These are phyloP conservation scores for Pestalotiopsis sp. DNA, from an alignment of 2,329 filamentous ascomycete genomes.

Conservation along the genomic window DNA sequence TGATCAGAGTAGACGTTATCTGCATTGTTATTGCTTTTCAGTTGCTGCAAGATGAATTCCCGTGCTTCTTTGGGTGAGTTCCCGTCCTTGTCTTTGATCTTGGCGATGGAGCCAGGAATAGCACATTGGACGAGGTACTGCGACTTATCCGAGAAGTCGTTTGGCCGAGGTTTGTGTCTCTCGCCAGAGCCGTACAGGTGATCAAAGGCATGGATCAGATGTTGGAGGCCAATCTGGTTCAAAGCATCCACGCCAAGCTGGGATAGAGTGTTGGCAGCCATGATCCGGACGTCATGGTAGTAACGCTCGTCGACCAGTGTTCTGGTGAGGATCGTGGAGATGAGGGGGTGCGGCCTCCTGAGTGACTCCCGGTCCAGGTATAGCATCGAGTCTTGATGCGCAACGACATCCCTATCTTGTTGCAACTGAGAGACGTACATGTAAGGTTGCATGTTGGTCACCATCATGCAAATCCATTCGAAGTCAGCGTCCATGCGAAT, in stretches of 20 bases:
- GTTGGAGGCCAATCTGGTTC: constrained; percentile 77
- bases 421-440: constrained; percentile 98
- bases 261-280: constrained; percentile 78
- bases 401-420: constrained; percentile 94
- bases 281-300: constrained; percentile 86
- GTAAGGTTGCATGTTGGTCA: constrained; percentile 81
- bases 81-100: constrained; percentile 72
- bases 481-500: constrained; percentile 97
- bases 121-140: constrained; percentile 82
- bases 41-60: constrained; percentile 81
- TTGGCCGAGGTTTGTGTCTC: constrained; percentile 77
- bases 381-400: constrained; percentile 76
- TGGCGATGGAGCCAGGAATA: constrained; percentile 78
- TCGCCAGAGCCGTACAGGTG: constrained; percentile 84
- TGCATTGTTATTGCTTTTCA: constrained; percentile 93
- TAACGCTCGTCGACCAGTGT: constrained; percentile 91
- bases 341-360: constrained; percentile 66
- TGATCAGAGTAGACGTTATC: constrained; percentile 88
- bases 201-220: constrained; percentile 83
- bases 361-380: constrained; percentile 62
- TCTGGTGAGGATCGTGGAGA: constrained; percentile 84
- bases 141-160: constrained; percentile 87
- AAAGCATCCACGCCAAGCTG: constrained; percentile 69
- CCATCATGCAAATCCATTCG: constrained; percentile 91
- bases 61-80: constrained; percentile 79